Conservation (phyloP, 1,284 basidiomycete genomes). For the Albatrellus sp. region DNA sequence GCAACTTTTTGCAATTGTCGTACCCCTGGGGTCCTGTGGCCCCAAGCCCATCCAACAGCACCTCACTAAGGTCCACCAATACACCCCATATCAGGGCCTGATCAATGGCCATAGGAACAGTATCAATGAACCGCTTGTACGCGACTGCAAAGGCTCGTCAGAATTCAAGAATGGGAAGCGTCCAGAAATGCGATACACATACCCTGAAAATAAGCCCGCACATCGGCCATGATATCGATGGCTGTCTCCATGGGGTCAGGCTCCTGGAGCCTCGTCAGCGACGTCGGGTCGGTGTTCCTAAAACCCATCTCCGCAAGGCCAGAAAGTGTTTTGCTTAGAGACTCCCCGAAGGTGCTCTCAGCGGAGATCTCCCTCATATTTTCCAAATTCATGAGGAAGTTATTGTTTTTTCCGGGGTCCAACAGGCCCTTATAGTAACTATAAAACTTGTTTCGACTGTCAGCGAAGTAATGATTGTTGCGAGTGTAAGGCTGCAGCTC, state of each 20-base stretch:
- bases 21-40: background rate
- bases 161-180: background rate
- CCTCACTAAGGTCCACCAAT: background rate
- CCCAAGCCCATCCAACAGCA: slow-evolving; percentile 2
- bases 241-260: slow-evolving; percentile 1
- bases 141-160: slow-evolving; percentile 4
- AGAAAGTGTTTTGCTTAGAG: background rate
- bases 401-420: background rate
- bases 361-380: no score
- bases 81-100: slow-evolving; percentile 7
- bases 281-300: background rate
- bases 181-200: background rate
- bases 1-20: slow-evolving; percentile 3
- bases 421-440: slow-evolving; percentile 27
- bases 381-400: background rate
- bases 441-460: slow-evolving; percentile 48
- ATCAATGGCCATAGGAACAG: slow-evolving; percentile 8
- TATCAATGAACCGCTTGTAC: slow-evolving; percentile 7
- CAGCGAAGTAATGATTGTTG: slow-evolving; percentile 43
- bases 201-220: slow-evolving; percentile 10
- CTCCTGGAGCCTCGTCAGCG: slow-evolving; percentile 4
- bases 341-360: background rate
- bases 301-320: slow-evolving; percentile 3
- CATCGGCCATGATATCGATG: slow-evolving; percentile 9
- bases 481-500: slow-evolving; percentile 43